phyloP scores from a whole-genome alignment of 176 grass and related monocot species.

The Ananas comosus region DNA sequence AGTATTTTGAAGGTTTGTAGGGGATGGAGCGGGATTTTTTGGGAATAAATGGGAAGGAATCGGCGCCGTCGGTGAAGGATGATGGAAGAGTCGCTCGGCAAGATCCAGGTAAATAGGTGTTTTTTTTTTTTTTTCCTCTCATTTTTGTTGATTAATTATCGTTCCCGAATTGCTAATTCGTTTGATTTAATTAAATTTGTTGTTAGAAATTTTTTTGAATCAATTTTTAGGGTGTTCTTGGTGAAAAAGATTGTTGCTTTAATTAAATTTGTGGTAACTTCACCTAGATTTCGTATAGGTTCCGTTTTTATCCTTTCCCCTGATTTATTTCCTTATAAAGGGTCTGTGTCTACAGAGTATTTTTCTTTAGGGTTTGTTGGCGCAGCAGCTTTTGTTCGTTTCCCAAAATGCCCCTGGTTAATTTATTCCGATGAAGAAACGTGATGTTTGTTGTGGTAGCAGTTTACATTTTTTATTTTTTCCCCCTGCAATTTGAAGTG shows the following conservation, averaged over 20 bases:
- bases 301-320: too few relatives aligned
- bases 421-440: background rate
- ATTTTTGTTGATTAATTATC: constrained; percentile 6
- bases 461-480: too few relatives aligned
- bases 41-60: constrained; percentile 47
- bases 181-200: background rate
- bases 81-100: constrained; percentile 20
- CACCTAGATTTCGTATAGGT: too few relatives aligned
- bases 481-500: background rate
- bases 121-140: background rate
- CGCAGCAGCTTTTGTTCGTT: background rate
- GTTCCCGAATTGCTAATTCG: background rate
- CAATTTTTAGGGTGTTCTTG: background rate
- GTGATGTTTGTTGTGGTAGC: background rate
- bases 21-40: constrained; percentile 82
- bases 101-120: constrained; percentile 43
- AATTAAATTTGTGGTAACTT: too few relatives aligned
- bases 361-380: background rate
- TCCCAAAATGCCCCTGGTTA: background rate
- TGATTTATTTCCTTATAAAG: background rate
- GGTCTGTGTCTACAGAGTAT: background rate
- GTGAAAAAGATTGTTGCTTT: too few relatives aligned
- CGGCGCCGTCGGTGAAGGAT: constrained; percentile 12
- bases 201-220: background rate
- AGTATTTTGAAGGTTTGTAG: background rate